Evolutionary conservation across 106 monocot genomes (phyloP), one percentile per base, ranked within the genome.

Genomic region (Xerophyta viscosa): DNA sequence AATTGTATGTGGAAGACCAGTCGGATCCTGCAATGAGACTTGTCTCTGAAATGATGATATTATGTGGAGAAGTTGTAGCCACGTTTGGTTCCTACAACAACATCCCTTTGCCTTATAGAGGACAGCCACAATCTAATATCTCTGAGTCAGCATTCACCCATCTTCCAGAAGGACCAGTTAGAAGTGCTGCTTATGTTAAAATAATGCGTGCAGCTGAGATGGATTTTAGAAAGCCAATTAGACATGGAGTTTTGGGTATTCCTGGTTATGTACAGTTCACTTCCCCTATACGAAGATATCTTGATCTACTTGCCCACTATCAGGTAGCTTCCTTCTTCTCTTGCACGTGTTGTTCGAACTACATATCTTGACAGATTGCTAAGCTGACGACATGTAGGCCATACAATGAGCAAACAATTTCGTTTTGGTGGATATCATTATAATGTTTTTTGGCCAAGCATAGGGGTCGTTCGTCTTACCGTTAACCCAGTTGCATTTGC

Each of bases 211-310:
- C 90, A 20, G 98, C 86, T 13, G 82, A 98, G 58, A 71, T 90
- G 73, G 71, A 90, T 69, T 90, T 77, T 48, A 62, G 69, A 37
- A 77, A 66, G 28, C 90, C 98, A 21, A 62, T 86, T 26, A 67
- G 79, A 8, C 98, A 98, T 70, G 86, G 80, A 11, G 37, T 86
- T 29, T 61, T 98, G 17, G 98, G 98, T 19, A 20, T 98, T 77
- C 79, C 85, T 67, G 89, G 98, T 66, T 98, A 98, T 70, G 98
- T 98, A 10, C 98, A 98, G 49, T 98, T 98, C 43, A 86, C 79
- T 22, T 90, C 90, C 53, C 98, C 98, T 27, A 98, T 98, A 39
- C 70, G 98, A 28, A 64, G 98, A 73, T 98, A 90, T 56, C 47
- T 68, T 26, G 98, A 98, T 66, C 74, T 98, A 48, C 77, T 90